Base-by-base conservation (phyloP, 768 basidiomycete species). In the Amylocystis lapponica region DNA sequence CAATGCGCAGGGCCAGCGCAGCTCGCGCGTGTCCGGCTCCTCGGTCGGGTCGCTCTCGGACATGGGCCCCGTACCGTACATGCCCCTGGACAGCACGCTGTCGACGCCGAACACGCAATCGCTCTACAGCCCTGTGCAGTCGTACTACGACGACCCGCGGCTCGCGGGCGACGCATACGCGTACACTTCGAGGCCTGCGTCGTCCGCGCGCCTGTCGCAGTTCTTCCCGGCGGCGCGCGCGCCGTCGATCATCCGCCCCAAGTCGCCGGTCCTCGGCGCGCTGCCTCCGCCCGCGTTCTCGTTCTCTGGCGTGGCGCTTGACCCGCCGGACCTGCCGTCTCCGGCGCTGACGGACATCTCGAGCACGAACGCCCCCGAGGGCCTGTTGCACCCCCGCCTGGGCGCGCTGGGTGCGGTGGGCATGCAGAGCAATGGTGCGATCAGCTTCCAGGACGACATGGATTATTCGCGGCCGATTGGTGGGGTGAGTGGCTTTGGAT, bases 381-480 rank as follows among this genome's bases (percentile, higher is more conserved):
- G 57, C 12, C 50, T 59, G 33, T 50, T 59, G 23, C 51, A 59
- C 25, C 53, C 54, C 14, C 43, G 43, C 0, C 40, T 54, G 23
- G 48, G 48, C 30, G 16, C 40, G 19, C 17, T 47, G 13, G 47
- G 44, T 14, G 27, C 27, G 26, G 44, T 31, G 4, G 57, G 50
- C 9, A 56, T 56, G 57, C 41, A 36, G 43, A 59, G 57, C 25
- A 41, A 52, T 39, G 57, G 51, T 19, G 57, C 57, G 30, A 43
- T 59, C 27, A 59, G 57, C 46, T 53, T 59, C 43, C 23, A 53
- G 22, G 57, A 59, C 27, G 57, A 59, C 36, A 43, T 56, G 49
- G 57, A 59, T 25, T 59, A 59, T 39, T 56, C 55, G n/a, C 40
- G 57, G 39, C 55, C 54, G 27, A 56, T 59, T 17, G 57, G 55